These are phyloP conservation scores for Botrytis byssoidea DNA, from an alignment of 2,329 filamentous ascomycete genomes.

Conservation along the genomic window DNA sequence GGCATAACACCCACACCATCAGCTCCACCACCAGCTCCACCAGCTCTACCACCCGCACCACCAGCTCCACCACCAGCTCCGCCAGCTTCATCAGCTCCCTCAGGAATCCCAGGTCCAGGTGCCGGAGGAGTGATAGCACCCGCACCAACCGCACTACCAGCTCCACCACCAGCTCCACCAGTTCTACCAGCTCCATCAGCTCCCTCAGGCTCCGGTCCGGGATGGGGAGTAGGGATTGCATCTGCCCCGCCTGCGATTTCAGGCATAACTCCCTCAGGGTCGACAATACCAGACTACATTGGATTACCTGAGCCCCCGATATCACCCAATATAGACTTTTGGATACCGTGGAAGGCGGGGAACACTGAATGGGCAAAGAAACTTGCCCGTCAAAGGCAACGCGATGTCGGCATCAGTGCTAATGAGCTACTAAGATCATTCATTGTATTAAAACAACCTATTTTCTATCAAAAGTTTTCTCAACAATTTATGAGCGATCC, in stretches of 20 bases:
- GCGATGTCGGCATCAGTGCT: neutral
- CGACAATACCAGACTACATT: neutral
- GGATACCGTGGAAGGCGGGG: neutral
- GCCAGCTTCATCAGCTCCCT: no score
- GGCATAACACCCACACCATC: no score
- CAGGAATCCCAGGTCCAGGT: neutral
- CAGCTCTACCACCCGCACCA: no score
- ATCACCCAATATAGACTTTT: neutral
- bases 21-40: no score
- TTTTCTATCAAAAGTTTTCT: neutral
- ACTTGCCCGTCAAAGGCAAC: neutral
- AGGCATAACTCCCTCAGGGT: neutral
- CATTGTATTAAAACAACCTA: rapidly evolving
- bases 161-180: no score
- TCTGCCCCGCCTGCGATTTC: neutral
- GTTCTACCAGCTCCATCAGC: no score
- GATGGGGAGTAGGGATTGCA: no score
- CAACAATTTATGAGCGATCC: neutral
- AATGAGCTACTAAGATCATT: neutral
- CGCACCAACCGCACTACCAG: no score
- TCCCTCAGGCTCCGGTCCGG: no score
- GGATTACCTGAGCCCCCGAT: neutral
- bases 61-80: no score
- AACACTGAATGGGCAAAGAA: neutral
- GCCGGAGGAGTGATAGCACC: neutral